Percentiles rank a stretch among this genome's conserved stretches.
Evolutionary conservation across 2,329 filamentous ascomycete species (phyloP).

Genomic region (Didymosphaeria variabile): DNA sequence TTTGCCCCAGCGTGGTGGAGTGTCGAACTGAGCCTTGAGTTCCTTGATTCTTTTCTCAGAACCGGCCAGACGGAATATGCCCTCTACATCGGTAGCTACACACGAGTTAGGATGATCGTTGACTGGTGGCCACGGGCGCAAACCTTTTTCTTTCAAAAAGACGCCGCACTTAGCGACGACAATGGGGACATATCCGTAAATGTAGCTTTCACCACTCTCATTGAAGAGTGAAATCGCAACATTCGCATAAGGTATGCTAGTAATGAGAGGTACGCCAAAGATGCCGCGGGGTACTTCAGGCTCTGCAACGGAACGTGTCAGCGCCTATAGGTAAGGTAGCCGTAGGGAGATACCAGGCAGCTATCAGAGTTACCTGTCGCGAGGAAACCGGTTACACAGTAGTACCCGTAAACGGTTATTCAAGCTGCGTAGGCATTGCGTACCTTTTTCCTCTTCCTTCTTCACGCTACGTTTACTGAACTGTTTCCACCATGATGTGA

Average conservation of each 20-base stretch:
- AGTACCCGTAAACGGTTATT: conserved; percentile 15
- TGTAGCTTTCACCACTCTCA: conserved; percentile 91
- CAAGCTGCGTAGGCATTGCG: conserved; percentile 14
- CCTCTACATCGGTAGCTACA: conserved; percentile 89
- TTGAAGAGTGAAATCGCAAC: conserved; percentile 97
- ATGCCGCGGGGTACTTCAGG: conserved; percentile 73
- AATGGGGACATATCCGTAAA: conserved; percentile 98
- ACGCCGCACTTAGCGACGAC: conserved; percentile 98
- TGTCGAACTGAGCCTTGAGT: conserved; percentile 89
- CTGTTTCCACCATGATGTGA: conserved; percentile 96
- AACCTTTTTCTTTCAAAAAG: conserved; percentile 97
- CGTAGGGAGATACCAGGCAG: conserved; percentile 17
- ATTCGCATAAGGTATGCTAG: conserved; percentile 97
- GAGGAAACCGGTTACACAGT: conserved; percentile 11
- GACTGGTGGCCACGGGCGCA: conserved; percentile 10
- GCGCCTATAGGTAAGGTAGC: conserved; percentile 27
- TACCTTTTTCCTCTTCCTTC: conserved; percentile 71
- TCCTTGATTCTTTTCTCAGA: conserved; percentile 99
- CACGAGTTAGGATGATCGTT: conserved; percentile 29
- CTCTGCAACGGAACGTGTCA: conserved; percentile 39
- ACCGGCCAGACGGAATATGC: conserved; percentile 94
- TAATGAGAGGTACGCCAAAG: conserved; percentile 90
- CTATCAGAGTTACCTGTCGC: conserved; percentile 17
- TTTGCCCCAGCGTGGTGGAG: conserved; percentile 88
- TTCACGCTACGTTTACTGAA: conserved; percentile 75